These are phyloP conservation scores for Cutaneotrichosporon daszewskae DNA, from an alignment of 1,284 basidiomycete species.

Conservation along the genomic window DNA sequence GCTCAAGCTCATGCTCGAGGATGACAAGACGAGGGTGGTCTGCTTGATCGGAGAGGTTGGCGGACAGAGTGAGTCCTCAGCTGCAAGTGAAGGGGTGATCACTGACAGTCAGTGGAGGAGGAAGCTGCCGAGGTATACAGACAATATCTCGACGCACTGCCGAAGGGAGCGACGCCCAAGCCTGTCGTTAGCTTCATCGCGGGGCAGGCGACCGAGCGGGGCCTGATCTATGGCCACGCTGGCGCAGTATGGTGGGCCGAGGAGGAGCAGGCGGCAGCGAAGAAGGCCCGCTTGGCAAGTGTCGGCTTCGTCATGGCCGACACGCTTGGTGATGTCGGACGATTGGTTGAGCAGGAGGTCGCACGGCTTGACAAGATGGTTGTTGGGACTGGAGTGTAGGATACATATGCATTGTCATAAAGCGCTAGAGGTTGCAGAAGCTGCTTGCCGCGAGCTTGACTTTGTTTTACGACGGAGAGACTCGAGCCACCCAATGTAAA, in stretches of 20 bases:
- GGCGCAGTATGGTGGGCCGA: conserved; percentile 25
- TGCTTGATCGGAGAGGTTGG: conserved; percentile 96
- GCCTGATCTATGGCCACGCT: conserved; percentile 90
- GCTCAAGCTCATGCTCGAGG: conserved; percentile 83
- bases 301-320: conserved; percentile 17
- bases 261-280: conserved; percentile 16
- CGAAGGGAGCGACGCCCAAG: conserved; percentile 55
- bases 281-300: conserved; percentile 10
- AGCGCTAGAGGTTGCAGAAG: too few species aligned
- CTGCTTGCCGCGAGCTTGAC: too few species aligned
- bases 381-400: too few species aligned
- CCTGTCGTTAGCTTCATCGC: conserved; percentile 95
- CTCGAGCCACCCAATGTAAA: too few species aligned
- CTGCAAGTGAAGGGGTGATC: too few species aligned
- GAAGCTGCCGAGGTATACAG: conserved; percentile 93
- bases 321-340: conserved; percentile 17
- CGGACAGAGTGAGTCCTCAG: conserved; percentile 49
- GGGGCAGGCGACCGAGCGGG: conserved; percentile 86
- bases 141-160: conserved; percentile 60
- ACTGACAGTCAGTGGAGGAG: conserved; percentile 72
- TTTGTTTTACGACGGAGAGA: too few species aligned
- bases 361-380: conserved; percentile 6
- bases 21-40: conserved; percentile 76
- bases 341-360: conserved; percentile 13
- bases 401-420: too few species aligned